phyloP scores from a whole-genome alignment of 2,329 filamentous ascomycete genomes.

The Zalaria sp. region DNA sequence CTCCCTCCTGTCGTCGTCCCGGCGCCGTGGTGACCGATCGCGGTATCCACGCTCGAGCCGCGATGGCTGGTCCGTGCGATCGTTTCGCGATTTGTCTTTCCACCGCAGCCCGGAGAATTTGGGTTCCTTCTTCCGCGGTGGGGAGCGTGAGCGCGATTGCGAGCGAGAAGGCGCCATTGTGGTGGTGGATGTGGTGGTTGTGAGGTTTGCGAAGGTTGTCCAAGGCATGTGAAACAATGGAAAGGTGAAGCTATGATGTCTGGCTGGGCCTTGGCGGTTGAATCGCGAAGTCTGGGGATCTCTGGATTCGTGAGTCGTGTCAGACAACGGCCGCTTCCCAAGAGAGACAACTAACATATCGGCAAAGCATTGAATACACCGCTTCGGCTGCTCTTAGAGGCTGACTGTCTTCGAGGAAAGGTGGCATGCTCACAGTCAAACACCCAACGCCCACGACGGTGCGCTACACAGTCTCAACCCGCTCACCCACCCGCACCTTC shows the following conservation, averaged over 20 bases:
- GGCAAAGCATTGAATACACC: too few species aligned
- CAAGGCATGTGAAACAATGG: too few species aligned
- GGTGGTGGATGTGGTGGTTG: too few species aligned
- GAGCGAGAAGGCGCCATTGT: neutral
- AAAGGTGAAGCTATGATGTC: too few species aligned
- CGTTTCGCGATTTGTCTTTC: constrained; percentile 17
- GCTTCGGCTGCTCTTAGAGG: too few species aligned
- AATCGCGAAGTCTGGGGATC: too few species aligned
- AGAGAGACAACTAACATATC: too few species aligned
- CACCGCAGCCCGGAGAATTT: constrained; percentile 21
- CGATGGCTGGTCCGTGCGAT: constrained; percentile 9
- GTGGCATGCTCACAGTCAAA: constrained; percentile 25
- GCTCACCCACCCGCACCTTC: constrained; percentile 37
- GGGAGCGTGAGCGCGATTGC: constrained; percentile 16
- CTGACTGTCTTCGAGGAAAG: too few species aligned
- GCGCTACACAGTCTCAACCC: constrained; percentile 81
- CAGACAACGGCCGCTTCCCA: too few species aligned
- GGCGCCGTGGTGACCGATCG: constrained; percentile 13
- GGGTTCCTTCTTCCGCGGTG: constrained; percentile 16
- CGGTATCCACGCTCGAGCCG: constrained; percentile 19
- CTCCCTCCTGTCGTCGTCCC: neutral
- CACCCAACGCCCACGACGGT: constrained; percentile 64
- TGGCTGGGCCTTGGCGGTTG: too few species aligned
- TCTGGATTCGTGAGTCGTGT: too few species aligned
- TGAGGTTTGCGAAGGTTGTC: too few species aligned